Conservation (phyloP, 2,329 filamentous ascomycete species). For the Fusarium nurragi region DNA sequence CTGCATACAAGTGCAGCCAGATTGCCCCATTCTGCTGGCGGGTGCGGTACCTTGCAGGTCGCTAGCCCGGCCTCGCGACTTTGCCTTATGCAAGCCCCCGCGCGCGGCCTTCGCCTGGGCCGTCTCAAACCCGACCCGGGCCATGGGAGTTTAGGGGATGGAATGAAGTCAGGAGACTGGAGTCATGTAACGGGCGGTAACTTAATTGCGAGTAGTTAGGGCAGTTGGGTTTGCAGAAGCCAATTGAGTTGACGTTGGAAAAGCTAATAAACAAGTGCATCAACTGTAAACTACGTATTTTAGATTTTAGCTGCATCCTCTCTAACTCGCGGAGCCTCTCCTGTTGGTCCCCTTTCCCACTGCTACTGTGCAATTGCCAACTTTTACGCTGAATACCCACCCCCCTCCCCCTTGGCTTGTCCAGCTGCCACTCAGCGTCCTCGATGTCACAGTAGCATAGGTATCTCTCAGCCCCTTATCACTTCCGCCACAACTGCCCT, state of each 20-base stretch:
- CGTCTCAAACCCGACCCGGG: constrained; percentile 37
- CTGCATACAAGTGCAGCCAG: no score
- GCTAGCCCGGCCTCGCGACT: neutral
- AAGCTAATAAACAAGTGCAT: neutral
- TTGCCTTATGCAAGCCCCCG: constrained; percentile 29
- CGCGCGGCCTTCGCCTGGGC: constrained; percentile 21
- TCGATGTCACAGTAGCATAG: constrained; percentile 13
- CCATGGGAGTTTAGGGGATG: constrained; percentile 1
- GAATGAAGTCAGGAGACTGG: constrained; percentile 4
- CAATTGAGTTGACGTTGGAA: neutral
- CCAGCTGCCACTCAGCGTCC: constrained; percentile 30
- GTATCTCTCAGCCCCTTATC: constrained; percentile 20
- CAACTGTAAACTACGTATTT: neutral
- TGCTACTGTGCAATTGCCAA: constrained; percentile 15
- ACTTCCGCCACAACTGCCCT: constrained; percentile 17
- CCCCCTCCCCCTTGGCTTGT: constrained; percentile 8
- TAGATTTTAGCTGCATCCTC: constrained; percentile 30
- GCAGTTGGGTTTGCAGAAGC: neutral
- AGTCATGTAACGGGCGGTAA: constrained; percentile 16
- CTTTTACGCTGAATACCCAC: constrained; percentile 8
- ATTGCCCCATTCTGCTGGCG: constrained; percentile 20
- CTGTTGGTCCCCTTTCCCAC: constrained; percentile 12
- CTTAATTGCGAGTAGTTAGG: neutral
- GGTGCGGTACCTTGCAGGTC: constrained; percentile 36
- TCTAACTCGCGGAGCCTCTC: constrained; percentile 22